Conservation (phyloP, 139 green algal species). For the Nannochloris sp. region DNA sequence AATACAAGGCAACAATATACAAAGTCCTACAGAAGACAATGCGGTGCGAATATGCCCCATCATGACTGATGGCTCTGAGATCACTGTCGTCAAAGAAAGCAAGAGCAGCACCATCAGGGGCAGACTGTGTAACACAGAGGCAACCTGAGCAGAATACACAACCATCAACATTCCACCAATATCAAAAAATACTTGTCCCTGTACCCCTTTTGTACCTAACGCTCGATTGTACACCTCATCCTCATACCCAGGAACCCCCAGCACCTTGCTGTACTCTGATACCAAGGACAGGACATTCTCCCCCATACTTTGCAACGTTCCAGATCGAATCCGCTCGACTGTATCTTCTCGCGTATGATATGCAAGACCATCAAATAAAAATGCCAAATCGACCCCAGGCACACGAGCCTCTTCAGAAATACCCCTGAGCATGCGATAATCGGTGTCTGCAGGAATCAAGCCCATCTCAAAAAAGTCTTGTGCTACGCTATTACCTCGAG, state of each 20-base stretch:
- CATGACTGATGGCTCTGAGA: background rate
- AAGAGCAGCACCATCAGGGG: slow-evolving; percentile 18
- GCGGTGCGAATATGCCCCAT: background rate
- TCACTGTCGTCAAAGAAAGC: slow-evolving; percentile 1
- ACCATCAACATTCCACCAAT: slow-evolving; percentile 15
- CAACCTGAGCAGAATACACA: slow-evolving; percentile 22
- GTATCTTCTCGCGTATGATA: slow-evolving; percentile 58
- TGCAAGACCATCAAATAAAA: slow-evolving; percentile 43
- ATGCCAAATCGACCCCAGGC: slow-evolving; percentile 60
- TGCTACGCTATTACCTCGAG: slow-evolving; percentile 41
- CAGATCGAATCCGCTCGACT: slow-evolving; percentile 34
- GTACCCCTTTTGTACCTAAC: background rate
- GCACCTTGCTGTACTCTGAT: slow-evolving; percentile 24
- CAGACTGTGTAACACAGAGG: slow-evolving; percentile 19
- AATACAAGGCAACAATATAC: slow-evolving; percentile 10
- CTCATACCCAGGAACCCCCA: slow-evolving; percentile 12
- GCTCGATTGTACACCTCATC: background rate
- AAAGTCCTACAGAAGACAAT: background rate
- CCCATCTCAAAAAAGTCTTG: slow-evolving; percentile 51
- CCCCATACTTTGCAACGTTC: slow-evolving; percentile 55
- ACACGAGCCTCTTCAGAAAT: slow-evolving; percentile 29
- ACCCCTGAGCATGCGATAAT: slow-evolving; percentile 63
- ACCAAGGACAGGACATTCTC: slow-evolving; percentile 31
- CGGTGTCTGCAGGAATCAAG: slow-evolving; percentile 66
- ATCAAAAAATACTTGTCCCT: slow-evolving; percentile 18